Evolutionary conservation across 1,284 basidiomycete species (phyloP).

Genomic region (Polyporus tsugae): DNA sequence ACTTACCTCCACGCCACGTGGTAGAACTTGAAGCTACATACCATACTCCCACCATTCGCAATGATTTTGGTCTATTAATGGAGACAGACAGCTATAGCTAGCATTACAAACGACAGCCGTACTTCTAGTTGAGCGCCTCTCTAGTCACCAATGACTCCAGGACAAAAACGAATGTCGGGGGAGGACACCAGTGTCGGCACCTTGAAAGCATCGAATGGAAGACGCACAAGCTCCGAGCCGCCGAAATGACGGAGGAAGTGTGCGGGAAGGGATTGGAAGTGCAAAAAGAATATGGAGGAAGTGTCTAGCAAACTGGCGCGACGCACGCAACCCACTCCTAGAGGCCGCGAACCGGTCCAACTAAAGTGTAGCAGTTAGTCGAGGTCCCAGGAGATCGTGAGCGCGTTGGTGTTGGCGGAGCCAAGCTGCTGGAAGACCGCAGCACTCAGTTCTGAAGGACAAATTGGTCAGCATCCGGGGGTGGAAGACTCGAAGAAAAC

Average conservation of each 20-base stretch:
- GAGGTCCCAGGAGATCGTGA: conserved; percentile 35
- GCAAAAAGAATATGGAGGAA: background rate
- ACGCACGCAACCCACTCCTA: conserved; percentile 10
- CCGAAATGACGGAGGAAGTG: background rate
- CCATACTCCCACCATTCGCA: background rate
- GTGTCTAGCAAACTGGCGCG: background rate
- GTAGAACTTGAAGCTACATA: too few species aligned
- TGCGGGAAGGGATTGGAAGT: background rate
- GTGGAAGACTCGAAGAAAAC: background rate
- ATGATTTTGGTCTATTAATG: background rate
- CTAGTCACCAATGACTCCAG: background rate
- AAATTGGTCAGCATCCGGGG: background rate
- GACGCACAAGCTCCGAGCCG: background rate
- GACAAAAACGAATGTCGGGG: background rate
- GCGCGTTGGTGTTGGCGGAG: conserved; percentile 32
- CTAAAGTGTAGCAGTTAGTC: conserved; percentile 16
- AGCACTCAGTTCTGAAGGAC: conserved; percentile 35
- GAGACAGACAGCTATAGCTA: background rate
- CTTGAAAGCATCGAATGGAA: background rate
- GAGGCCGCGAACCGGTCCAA: background rate
- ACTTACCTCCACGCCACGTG: too few species aligned
- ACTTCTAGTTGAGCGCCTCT: background rate
- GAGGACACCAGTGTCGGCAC: background rate
- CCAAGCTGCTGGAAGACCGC: conserved; percentile 36
- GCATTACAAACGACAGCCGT: background rate